Percentiles rank a stretch among this genome's conserved stretches.
Evolutionary conservation across 2,329 filamentous ascomycete species (phyloP).

Genomic region (Aspergillus sp.): DNA sequence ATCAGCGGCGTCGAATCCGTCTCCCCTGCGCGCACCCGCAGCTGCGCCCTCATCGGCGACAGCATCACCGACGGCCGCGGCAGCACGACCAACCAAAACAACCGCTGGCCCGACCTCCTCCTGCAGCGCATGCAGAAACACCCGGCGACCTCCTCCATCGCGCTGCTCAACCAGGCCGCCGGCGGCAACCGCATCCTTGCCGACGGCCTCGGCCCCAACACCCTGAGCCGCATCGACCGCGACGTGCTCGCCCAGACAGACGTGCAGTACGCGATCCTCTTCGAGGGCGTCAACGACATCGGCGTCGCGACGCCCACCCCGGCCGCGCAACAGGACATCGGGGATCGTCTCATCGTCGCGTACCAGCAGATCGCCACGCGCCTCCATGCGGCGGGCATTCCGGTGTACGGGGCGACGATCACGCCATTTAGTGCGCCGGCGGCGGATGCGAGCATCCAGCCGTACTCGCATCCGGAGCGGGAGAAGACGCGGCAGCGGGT

Average conservation of each 20-base stretch:
- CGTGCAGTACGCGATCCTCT: constrained; percentile 61
- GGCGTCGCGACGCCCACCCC: constrained; percentile 49
- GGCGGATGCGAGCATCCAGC: constrained; percentile 37
- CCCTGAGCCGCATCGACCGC: constrained; percentile 60
- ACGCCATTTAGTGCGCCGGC: constrained; percentile 56
- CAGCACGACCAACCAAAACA: constrained; percentile 58
- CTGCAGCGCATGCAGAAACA: constrained; percentile 51
- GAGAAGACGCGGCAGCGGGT: constrained; percentile 57
- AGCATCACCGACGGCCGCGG: constrained; percentile 65
- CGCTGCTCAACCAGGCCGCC: constrained; percentile 63
- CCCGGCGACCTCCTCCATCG: constrained; percentile 47
- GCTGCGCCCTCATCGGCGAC: constrained; percentile 59
- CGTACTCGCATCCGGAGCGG: constrained; percentile 54
- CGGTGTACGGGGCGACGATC: constrained; percentile 63
- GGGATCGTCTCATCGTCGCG: constrained; percentile 53
- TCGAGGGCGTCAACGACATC: constrained; percentile 69
- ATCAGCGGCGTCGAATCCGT: constrained; percentile 58
- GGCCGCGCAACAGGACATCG: constrained; percentile 47
- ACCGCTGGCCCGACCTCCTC: constrained; percentile 60
- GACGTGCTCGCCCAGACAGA: constrained; percentile 60
- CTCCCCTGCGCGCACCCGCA: constrained; percentile 41
- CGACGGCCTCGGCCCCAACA: constrained; percentile 62
- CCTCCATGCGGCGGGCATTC: constrained; percentile 54
- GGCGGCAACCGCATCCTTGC: constrained; percentile 65
- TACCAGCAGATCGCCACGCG: constrained; percentile 58